Base-by-base conservation (phyloP, 768 basidiomycete species). In the Boletus coccyginus region DNA sequence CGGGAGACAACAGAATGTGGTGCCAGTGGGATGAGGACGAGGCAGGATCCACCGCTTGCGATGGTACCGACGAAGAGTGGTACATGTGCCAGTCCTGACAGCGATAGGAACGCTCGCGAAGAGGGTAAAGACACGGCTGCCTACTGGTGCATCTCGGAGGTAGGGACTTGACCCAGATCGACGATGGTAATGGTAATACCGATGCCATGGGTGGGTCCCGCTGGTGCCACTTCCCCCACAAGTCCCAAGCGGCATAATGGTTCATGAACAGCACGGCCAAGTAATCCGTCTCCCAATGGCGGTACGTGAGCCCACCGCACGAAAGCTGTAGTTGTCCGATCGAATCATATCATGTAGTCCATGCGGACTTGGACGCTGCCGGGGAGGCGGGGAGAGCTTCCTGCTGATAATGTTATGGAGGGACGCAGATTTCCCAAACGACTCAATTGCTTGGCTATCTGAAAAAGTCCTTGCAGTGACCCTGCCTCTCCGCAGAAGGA, bases 271-370 rank as follows among this genome's bases (percentile, higher is more conserved):
- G 88, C 83, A 39, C 72, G 77, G 21, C 89, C 82, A 64, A 72
- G 27, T 27, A 27, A 27, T 5, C 27, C 27, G 27, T 27, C 27
- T 27, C 2, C 27, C 27, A 2, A 27, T 64, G 68, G 57, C 75
- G 77, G 59, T 89, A 69, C 69, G 87, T 78, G 44, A 92, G 73
- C 27, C 84, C 59, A 90, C 85, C 0, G 88, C 83, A 55, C 90
- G 84, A 70, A 81, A 92, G 65, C 89, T 92, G 47, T 88, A n/a
- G 12, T 57, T 62, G 6, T 70, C 59, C 3, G 65, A 27, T 27
- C 27, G 27, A 27, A 27, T 27, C 6, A 31, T 5, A 44, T n/a
- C 16, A 13, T 33, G 4, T 31, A 14, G 33, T 68, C 59, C 8
- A 46, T 50, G 16, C 61, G 40, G 38, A 27, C 27, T 27, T 6